A percentile compares a stretch with the other conserved stretches of the same genome.
Conservation (phyloP, 228 moss, liverwort and hornwort genomes). For the Sphagnum fallax region DNA sequence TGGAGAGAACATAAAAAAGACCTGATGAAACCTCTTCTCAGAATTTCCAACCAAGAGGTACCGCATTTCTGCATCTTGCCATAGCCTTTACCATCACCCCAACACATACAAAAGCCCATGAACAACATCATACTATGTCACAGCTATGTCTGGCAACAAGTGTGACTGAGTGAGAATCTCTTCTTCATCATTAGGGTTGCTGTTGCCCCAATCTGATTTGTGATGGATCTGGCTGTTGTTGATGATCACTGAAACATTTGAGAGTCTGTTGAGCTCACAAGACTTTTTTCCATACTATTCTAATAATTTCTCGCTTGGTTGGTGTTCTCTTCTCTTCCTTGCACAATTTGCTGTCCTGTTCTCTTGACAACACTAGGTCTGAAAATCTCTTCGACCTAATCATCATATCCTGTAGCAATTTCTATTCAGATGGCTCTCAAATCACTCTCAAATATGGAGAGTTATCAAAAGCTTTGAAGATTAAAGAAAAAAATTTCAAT, state of each 20-base stretch:
- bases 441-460: no score
- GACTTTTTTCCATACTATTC: background rate
- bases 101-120: background rate
- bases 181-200: background rate
- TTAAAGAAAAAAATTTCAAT: no score
- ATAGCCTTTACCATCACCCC: constrained; percentile 44
- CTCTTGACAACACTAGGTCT: no score
- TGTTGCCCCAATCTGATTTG: background rate
- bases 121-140: background rate
- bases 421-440: no score
- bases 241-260: background rate
- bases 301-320: background rate
- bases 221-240: background rate
- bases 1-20: constrained; percentile 10
- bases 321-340: no score
- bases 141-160: no score
- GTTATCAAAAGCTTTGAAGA: no score
- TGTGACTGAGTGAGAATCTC: background rate
- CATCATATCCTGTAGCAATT: background rate
- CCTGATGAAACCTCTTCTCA: constrained; percentile 49
- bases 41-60: constrained; percentile 48
- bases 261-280: background rate
- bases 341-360: no score
- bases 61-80: constrained; percentile 88
- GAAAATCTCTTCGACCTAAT: no score